Evolutionary conservation across 495 filamentous ascomycete genomes (phyloP), one percentile per base, ranked within the genome.

Genomic region (Zalerion maritima): DNA sequence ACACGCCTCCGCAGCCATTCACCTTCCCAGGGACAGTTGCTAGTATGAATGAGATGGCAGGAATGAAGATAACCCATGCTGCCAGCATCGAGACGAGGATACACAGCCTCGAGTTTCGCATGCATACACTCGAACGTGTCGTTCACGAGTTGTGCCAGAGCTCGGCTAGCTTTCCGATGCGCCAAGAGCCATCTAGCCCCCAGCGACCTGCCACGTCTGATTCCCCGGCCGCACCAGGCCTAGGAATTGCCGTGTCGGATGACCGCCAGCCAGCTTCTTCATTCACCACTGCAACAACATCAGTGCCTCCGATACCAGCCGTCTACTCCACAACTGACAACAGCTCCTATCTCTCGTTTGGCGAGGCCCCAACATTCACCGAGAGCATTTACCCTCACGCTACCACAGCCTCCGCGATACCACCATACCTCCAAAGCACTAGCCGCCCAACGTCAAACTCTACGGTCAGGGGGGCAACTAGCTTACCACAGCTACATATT

Each of bases 21-120:
- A 60, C 61, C 32, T 69, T 71, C 34, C n/a, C n/a, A n/a, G 54
- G 54, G 8, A 35, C 51, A 10, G 41, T 63, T 14, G 32, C 42
- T 5, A 50, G 40, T 26, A 46, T 55, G 34, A 52, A 54, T 19
- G 54, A 62, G 22, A 54, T 62, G 50, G 47, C 54, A 5, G 57
- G 58, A 6, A 69, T 64, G 63, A 65, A 62, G 40, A 67, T 68
- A 21, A 69, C 64, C 4, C 55, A 65, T 31, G 63, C 56, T 6
- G 62, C 54, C 10, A 58, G 54, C 36, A 43, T 71, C 14, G 65
- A 69, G 29, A 54, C 55, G 19, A 56, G 67, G 18, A 52, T 71
- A 16, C 43, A 32, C 1, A 30, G 42, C 18, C 39, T 71, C 1
- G 67, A 71, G 38, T 37, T 41, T 4, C 55, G 52, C 8, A 48